Evolutionary conservation across 352 stramenopile genomes (phyloP), one percentile per base, ranked within the genome.

Genomic region (Phytophthora podocarpi): DNA sequence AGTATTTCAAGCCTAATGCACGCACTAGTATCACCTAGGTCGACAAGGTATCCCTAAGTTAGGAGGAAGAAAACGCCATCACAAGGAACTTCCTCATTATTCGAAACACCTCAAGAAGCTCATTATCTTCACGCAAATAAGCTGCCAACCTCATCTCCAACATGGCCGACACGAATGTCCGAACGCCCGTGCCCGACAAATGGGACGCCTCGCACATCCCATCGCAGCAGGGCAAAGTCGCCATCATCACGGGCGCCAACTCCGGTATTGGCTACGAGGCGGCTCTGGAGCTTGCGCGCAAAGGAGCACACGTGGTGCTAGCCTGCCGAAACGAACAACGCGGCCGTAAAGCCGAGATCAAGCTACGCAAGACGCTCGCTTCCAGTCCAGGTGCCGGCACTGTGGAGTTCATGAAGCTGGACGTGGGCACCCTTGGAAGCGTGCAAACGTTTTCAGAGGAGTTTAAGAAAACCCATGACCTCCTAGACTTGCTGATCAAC

Each of bases 401-500:
- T 8, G 76, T 85, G 7, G 78, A 86, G 65, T 80, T 85, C 42
- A 78, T 85, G 64, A 59, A 71, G 28, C 40, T 88, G 9, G 80
- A 87, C 30, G 41, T 87, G 53, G 67, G 63, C 23, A 63, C 71
- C 46, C 42, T 87, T 27, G 50, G 40, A 40, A 86, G 69, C 45
- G 70, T 90, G n/a, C 52, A 65, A 9, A 45, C 18, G n/a, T 90
- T 90, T 37, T 47, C 64, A 0, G 47, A 64, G 13, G 45, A 48
- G 26, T 83, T 86, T 50, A 64, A 61, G 12, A 49, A 43, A n/a
- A 50, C 36, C 13, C 59, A 76, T 45, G 36, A 55, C 6, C 63
- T 65, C 4, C 42, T 92, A 28, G 62, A 90, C 58, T 28, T 90
- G 49, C 67, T 90, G 9, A 58, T 90, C 47, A 90, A 90, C 75